Base-by-base conservation (phyloP, 2,329 filamentous ascomycete species). In the Trichoderma sp. region DNA sequence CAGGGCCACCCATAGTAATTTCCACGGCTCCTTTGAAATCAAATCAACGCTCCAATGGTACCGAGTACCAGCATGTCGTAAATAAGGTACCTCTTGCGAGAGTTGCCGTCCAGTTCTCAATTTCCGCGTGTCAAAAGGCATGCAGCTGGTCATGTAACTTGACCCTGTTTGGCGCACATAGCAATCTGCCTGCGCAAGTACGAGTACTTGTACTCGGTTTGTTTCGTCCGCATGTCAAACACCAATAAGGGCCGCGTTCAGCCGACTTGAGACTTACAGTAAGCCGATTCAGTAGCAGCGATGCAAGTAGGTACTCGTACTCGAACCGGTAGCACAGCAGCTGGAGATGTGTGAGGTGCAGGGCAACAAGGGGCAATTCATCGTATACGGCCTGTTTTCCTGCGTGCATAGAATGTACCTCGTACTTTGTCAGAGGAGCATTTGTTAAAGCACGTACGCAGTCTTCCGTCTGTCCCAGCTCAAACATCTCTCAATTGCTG, bases 231-330 rank as follows among this genome's bases (percentile, higher is more conserved):
- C 58, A 12, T 39, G 36, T 30, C n/a, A 39, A 39, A 39, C 32
- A 62, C 58, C 30, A 61, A 43, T 47, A 4, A 26, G 24, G 56
- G n/a, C 24, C 65, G 36, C 12, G 26, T 60, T 69, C 34, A 69
- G 65, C 65, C 56, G 66, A 32, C 28, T 61, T 69, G 56, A 69
- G 66, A 69, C 56, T 69, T n/a, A 9, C 6, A 69, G 34, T 47
- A 64, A 30, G 64, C 64, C 64, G 56, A 58, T 43, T 15, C 39
- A 36, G 36, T 32, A 26, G 43, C 63, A 36, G 14, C 28, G 30
- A 28, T 24, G 60, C 36, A 43, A n/a, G 36, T 36, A 36, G 34
- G 34, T 18, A 36, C 30, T 51, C 14, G 26, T 47, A 28, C 62
- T 51, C 9, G 57, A 34, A 60, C 57, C 32, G 39, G 63, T 34